A percentile compares a stretch with the other conserved stretches of the same genome.
These are phyloP conservation scores for Plectosphaerella cucumerina DNA, from an alignment of 2,329 filamentous ascomycete genomes.

Conservation along the genomic window DNA sequence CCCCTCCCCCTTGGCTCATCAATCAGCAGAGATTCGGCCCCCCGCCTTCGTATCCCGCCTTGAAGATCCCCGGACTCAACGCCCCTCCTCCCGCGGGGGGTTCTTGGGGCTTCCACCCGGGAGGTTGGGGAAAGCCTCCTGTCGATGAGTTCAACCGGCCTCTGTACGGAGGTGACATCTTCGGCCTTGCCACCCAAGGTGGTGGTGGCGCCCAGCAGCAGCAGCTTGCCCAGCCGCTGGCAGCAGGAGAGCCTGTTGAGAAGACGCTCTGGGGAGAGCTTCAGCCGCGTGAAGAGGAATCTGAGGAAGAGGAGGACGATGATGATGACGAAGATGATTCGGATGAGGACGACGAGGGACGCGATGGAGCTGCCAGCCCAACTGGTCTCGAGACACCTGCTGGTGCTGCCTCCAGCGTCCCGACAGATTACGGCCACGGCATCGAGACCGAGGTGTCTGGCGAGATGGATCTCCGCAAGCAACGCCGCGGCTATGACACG, in stretches of 20 bases:
- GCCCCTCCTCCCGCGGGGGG: constrained; percentile 86
- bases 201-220: constrained; percentile 17
- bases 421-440: constrained; percentile 72
- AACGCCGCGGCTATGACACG: constrained; percentile 78
- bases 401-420: constrained; percentile 74
- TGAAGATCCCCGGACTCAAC: constrained; percentile 92
- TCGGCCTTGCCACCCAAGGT: constrained; percentile 62
- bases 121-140: constrained; percentile 93
- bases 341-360: constrained; percentile 37
- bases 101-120: constrained; percentile 91
- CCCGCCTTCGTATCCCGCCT: constrained; percentile 89
- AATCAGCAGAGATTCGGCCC: constrained; percentile 93
- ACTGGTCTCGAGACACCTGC: constrained; percentile 76
- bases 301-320: constrained; percentile 67
- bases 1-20: constrained; percentile 94
- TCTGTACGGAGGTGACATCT: constrained; percentile 90
- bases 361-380: constrained; percentile 67
- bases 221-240: constrained; percentile 24
- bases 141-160: constrained; percentile 91
- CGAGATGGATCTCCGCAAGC: constrained; percentile 89
- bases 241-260: constrained; percentile 73
- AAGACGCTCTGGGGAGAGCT: constrained; percentile 89
- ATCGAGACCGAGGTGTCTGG: constrained; percentile 71
- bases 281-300: constrained; percentile 73
- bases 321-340: constrained; percentile 69